Evolutionary conservation across 345 rosid genomes (phyloP), one percentile per base, ranked within the genome.

Genomic region (Citrus mangshanensis): DNA sequence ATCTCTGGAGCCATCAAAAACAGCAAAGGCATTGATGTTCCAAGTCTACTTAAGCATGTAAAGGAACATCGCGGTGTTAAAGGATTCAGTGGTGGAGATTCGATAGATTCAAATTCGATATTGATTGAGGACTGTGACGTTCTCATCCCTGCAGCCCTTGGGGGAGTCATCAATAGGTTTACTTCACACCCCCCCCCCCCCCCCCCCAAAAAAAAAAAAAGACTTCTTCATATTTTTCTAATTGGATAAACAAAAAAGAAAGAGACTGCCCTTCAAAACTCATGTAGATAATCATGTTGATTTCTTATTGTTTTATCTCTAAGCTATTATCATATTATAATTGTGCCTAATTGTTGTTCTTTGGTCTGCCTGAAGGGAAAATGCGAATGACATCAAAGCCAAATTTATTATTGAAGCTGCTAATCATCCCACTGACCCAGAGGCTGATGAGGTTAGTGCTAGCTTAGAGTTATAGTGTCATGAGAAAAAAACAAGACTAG

Each of bases 341-440:
- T 64, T 10, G 35, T 30, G 24, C 24, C 61, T 66, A 27, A 69
- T 10, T 72, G 46, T 63, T 60, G 5, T 59, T 4, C 34, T 68
- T 68, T 67, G 42, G 14, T 67, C 25, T 81, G 40, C 22, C 75
- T 85, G 71, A 82, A 95, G 97, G 86, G 97, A 86, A 67, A 96
- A 96, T 84, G 99, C 98, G 24, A 92, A 86, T 40, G 91, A 93
- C 5, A 90, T 94, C 18, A 96, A 89, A 86, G 97, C 98, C 54
- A 94, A 94, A 79, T 96, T 89, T 65, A 94, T 94, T 27, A 76
- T 96, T 13, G 97, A 96, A 91, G 98, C 95, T 67, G 97, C 98
- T 16, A 96, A 96, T 81, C 99, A 96, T 81, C 99, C 99, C 22
- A 94, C 99, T 24, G 99, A 96, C 78, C 99, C 98, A 2, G 97